These are phyloP conservation scores for Russula vinacea DNA, from an alignment of 768 basidiomycete genomes.

Conservation along the genomic window DNA sequence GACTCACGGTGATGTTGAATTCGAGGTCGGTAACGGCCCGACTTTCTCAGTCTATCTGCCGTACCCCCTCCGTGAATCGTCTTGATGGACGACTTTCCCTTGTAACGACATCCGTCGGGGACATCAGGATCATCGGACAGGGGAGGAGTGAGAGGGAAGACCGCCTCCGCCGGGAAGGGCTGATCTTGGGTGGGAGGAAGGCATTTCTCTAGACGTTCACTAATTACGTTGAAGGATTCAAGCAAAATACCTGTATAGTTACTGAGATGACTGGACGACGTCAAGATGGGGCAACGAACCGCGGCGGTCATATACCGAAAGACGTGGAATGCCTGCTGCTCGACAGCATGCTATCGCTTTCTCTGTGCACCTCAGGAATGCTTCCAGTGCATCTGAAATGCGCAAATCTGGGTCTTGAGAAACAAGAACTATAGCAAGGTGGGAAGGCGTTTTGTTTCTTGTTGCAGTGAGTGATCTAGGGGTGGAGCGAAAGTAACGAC, in stretches of 20 bases:
- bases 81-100: slow-evolving; percentile 10
- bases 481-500: slow-evolving; percentile 36
- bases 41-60: slow-evolving; percentile 11
- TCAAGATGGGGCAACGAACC: slow-evolving; percentile 45
- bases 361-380: slow-evolving; percentile 52
- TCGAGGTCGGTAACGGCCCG: slow-evolving; percentile 11
- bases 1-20: slow-evolving; percentile 28
- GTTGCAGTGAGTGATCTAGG: slow-evolving; percentile 51
- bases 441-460: slow-evolving; percentile 58
- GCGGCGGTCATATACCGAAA: slow-evolving; percentile 70
- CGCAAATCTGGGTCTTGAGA: slow-evolving; percentile 40
- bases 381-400: slow-evolving; percentile 39
- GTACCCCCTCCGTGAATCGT: slow-evolving; percentile 13
- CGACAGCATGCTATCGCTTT: slow-evolving; percentile 60
- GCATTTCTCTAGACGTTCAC: slow-evolving; percentile 37
- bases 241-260: slow-evolving; percentile 35
- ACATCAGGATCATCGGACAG: slow-evolving; percentile 65
- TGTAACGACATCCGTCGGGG: slow-evolving; percentile 1
- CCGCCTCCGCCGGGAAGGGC: slow-evolving; percentile 51
- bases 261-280: slow-evolving; percentile 29
- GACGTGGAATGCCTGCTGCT: slow-evolving; percentile 53
- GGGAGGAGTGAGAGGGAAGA: slow-evolving; percentile 77
- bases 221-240: slow-evolving; percentile 1
- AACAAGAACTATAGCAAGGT: slow-evolving; percentile 64
- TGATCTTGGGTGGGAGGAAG: slow-evolving; percentile 29